These are phyloP conservation scores for Curvularia eragrostidis DNA, from an alignment of 2,329 filamentous ascomycete species.

Conservation along the genomic window DNA sequence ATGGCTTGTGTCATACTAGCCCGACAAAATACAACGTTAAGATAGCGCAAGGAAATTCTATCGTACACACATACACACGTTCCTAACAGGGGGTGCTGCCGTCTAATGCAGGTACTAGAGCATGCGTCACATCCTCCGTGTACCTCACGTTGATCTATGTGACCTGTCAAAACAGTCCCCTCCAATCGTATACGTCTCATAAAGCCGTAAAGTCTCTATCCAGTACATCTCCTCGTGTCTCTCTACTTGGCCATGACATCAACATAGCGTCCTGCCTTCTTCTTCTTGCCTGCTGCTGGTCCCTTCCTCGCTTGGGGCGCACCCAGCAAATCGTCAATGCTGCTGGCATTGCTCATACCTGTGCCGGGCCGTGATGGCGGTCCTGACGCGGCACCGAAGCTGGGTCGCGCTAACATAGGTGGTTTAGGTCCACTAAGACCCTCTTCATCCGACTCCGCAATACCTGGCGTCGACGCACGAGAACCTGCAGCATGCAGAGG, in stretches of 20 bases:
- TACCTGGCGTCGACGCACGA: conserved; percentile 43
- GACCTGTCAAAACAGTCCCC: neutral
- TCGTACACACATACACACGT: conserved; percentile 2
- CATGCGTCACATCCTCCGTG: conserved; percentile 1
- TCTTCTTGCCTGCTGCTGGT: conserved; percentile 60
- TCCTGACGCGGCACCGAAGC: conserved; percentile 34
- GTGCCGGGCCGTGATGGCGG: conserved; percentile 66
- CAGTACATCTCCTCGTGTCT: neutral
- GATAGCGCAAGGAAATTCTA: neutral
- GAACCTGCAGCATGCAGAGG: conserved; percentile 39
- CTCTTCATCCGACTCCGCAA: conserved; percentile 39
- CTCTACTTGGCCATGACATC: conserved; percentile 66
- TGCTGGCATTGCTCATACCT: conserved; percentile 88
- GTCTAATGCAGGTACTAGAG: conserved; percentile 3
- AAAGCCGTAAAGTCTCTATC: neutral
- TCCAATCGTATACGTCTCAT: conserved; percentile 8
- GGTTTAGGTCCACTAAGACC: conserved; percentile 27
- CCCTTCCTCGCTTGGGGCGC: conserved; percentile 73
- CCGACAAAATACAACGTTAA: neutral
- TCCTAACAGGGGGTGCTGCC: neutral
- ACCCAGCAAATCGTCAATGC: conserved; percentile 90
- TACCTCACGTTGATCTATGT: neutral
- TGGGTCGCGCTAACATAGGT: conserved; percentile 36
- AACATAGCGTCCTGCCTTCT: conserved; percentile 88
- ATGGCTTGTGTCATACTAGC: neutral